Evolutionary conservation across 768 basidiomycete genomes (phyloP).

Genomic region (Cantharellus anzutake): DNA sequence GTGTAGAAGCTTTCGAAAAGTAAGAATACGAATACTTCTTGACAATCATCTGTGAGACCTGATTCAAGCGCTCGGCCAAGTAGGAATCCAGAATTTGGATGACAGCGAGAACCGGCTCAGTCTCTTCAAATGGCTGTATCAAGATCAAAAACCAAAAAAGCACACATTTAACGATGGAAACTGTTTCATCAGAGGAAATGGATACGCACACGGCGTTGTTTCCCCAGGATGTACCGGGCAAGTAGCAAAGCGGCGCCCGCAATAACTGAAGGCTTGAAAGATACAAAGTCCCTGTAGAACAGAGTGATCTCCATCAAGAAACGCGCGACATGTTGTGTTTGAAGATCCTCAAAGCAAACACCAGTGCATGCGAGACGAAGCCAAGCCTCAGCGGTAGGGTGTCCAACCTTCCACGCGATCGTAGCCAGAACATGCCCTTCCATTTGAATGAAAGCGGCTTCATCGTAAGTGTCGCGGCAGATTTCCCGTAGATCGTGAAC

Average conservation of each 20-base stretch:
- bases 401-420: slow-evolving; percentile 90
- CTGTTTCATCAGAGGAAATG: slow-evolving; percentile 4
- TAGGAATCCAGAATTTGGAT: slow-evolving; percentile 73
- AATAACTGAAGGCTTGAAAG: slow-evolving; percentile 66
- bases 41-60: slow-evolving; percentile 86
- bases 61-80: slow-evolving; percentile 74
- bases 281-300: slow-evolving; percentile 90
- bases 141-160: background rate
- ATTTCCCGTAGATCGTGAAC: slow-evolving; percentile 88
- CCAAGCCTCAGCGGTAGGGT: slow-evolving; percentile 98
- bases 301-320: slow-evolving; percentile 99
- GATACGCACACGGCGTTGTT: slow-evolving; percentile 40
- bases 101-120: slow-evolving; percentile 64
- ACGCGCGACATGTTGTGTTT: slow-evolving; percentile 86
- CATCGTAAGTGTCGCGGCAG: slow-evolving; percentile 93
- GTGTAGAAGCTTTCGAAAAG: slow-evolving; percentile 88
- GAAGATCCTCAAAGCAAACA: slow-evolving; percentile 59
- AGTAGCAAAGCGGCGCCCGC: slow-evolving; percentile 80
- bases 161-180: slow-evolving; percentile 3
- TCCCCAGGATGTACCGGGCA: slow-evolving; percentile 73
- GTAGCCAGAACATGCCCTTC: slow-evolving; percentile 93
- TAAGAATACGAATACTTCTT: slow-evolving; percentile 97
- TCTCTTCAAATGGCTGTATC: slow-evolving; percentile 41
- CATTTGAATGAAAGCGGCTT: slow-evolving; percentile 97
- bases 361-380: slow-evolving; percentile 38